Conservation (phyloP, 208 protist genomes). For the Acanthamoeba castellanii region DNA sequence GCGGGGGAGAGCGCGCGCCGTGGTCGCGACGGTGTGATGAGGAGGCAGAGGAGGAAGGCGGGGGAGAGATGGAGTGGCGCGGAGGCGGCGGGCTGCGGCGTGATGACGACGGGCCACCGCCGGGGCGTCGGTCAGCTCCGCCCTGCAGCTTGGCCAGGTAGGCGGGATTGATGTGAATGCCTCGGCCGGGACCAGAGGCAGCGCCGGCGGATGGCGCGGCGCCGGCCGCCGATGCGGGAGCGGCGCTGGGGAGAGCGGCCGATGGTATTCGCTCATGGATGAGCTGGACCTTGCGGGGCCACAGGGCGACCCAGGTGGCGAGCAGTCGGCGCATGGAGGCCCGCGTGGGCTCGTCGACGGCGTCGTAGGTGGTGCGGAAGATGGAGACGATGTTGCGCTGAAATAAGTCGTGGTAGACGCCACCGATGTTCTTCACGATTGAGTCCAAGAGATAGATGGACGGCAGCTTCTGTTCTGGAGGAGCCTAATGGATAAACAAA, state of each 20-base stretch:
- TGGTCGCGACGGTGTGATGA: not conserved
- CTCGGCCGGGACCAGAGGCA: not conserved
- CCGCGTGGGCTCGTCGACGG: conserved; percentile 22
- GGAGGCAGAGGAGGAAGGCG: not conserved
- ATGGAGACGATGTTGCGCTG: not conserved
- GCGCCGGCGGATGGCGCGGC: not conserved
- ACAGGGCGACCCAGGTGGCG: not conserved
- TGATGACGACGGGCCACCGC: not conserved
- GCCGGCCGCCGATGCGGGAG: too few relatives aligned
- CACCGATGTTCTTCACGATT: conserved; percentile 77
- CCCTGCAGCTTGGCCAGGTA: conserved; percentile 53
- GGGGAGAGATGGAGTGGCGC: not conserved
- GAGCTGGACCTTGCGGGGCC: not conserved
- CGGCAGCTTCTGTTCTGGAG: conserved; percentile 64
- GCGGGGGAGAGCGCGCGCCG: not conserved
- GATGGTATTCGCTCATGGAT: not conserved
- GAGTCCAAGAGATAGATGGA: conserved; percentile 72
- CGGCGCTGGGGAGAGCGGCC: not conserved
- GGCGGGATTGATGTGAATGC: conserved; percentile 55
- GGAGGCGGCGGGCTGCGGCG: not conserved
- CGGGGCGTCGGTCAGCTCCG: too few relatives aligned
- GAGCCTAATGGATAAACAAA: conserved; percentile 2
- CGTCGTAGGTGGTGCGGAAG: not conserved
- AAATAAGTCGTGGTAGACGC: conserved; percentile 61
- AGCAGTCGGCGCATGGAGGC: conserved; percentile 14